These are phyloP conservation scores for Dendrobium chrysotoxum DNA, from an alignment of 106 monocot species.

Conservation along the genomic window DNA sequence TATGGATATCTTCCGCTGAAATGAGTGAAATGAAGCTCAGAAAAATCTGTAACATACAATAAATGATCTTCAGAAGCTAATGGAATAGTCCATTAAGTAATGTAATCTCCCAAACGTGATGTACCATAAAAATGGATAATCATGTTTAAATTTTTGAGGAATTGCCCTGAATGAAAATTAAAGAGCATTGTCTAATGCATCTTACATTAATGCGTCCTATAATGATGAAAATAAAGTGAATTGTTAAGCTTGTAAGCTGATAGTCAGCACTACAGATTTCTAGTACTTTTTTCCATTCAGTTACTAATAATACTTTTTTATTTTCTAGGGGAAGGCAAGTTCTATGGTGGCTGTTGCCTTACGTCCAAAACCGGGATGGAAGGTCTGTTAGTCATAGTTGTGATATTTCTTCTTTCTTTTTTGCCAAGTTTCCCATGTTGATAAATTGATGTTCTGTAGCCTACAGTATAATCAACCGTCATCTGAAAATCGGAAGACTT, in stretches of 20 bases:
- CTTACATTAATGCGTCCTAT: neutral
- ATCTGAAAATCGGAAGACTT: neutral
- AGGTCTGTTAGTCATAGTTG: slow-evolving; percentile 34
- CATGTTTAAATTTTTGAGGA: neutral
- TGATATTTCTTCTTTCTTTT: neutral
- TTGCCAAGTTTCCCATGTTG: neutral
- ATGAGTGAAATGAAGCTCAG: neutral
- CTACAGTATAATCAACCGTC: neutral
- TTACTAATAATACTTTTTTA: slow-evolving; percentile 4
- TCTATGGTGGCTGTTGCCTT: slow-evolving; percentile 91
- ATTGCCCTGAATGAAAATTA: neutral
- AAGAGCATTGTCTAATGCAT: neutral
- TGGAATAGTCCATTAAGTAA: neutral
- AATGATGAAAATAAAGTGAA: neutral
- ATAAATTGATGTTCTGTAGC: neutral
- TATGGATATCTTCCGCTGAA: neutral
- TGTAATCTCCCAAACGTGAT: neutral
- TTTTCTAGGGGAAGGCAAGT: slow-evolving; percentile 88
- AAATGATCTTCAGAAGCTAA: neutral
- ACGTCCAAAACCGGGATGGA: slow-evolving; percentile 77
- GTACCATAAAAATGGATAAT: neutral
- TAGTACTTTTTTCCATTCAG: neutral
- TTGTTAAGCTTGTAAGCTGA: neutral
- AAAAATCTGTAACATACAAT: neutral
- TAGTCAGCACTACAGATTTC: neutral